phyloP scores from a whole-genome alignment of 179 eudicot genomes.

The Sideroxylon spinosum region DNA sequence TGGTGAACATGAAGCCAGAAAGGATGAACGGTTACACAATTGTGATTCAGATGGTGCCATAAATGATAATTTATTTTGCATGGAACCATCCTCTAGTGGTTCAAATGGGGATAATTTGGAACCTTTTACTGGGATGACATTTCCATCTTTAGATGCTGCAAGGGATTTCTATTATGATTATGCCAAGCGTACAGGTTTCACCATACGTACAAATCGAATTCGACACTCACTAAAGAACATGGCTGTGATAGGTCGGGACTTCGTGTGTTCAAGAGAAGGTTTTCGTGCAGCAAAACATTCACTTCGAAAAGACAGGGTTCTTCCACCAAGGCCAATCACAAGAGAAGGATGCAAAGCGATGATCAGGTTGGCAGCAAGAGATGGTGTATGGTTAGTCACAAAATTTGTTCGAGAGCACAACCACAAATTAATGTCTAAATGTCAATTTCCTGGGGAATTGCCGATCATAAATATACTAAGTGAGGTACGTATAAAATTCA shows the following conservation, averaged over 20 bases:
- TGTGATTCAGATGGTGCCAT: slow-evolving; percentile 6
- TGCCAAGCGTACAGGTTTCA: slow-evolving; percentile 18
- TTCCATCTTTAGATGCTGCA: slow-evolving; percentile 17
- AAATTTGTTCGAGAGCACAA: slow-evolving; percentile 16
- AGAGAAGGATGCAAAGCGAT: slow-evolving; percentile 24
- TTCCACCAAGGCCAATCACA: slow-evolving; percentile 14
- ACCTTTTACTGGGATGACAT: slow-evolving; percentile 14
- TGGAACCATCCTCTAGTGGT: not conserved
- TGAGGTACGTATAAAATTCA: not conserved
- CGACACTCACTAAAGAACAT: slow-evolving; percentile 13
- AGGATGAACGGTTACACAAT: slow-evolving; percentile 5
- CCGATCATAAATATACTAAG: slow-evolving; percentile 16
- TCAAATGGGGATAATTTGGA: not conserved
- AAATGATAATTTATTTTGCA: not conserved
- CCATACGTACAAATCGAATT: slow-evolving; percentile 2
- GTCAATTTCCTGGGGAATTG: slow-evolving; percentile 12
- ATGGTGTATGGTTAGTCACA: slow-evolving; percentile 5
- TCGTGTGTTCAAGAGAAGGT: slow-evolving; percentile 18
- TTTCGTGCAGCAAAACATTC: slow-evolving; percentile 13
- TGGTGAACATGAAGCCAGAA: slow-evolving; percentile 8
- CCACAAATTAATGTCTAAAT: slow-evolving; percentile 13
- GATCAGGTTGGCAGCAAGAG: slow-evolving; percentile 13
- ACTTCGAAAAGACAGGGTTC: slow-evolving; percentile 6
- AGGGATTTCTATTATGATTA: slow-evolving; percentile 17
- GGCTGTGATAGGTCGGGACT: slow-evolving; percentile 10